These are phyloP conservation scores for Vanrija pseudolonga DNA, from an alignment of 1,284 basidiomycete species.

Conservation along the genomic window DNA sequence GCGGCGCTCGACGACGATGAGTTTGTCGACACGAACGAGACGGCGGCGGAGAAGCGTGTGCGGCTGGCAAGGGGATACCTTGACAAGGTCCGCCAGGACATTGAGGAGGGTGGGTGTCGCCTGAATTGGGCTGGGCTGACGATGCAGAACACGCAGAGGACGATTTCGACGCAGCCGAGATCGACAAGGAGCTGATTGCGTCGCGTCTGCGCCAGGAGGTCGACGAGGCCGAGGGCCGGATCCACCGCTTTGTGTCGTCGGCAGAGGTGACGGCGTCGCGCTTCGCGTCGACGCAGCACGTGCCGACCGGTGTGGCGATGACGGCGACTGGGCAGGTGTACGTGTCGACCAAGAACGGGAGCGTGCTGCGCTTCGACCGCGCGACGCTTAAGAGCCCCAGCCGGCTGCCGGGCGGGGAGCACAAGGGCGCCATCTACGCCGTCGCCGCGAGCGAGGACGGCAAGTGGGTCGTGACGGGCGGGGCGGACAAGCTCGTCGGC, in stretches of 20 bases:
- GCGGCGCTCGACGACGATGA: conserved; percentile 71
- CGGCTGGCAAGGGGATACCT: conserved; percentile 87
- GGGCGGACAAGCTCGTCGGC: conserved; percentile 73
- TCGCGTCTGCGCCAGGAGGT: conserved; percentile 85
- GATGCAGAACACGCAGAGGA: conserved; percentile 55
- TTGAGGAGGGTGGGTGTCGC: conserved; percentile 58
- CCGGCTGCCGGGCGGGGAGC: conserved; percentile 50
- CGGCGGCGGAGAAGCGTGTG: conserved; percentile 88
- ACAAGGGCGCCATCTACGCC: conserved; percentile 78
- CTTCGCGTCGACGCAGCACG: conserved; percentile 9
- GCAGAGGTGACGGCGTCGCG: not conserved
- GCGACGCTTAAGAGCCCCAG: conserved; percentile 27
- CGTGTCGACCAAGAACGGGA: conserved; percentile 78
- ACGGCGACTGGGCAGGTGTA: conserved; percentile 7
- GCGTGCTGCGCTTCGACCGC: conserved; percentile 66
- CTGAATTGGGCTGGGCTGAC: conserved; percentile 2
- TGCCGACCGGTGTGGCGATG: conserved; percentile 11
- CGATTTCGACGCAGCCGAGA: conserved; percentile 87
- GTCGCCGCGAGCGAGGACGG: conserved; percentile 84
- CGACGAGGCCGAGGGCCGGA: conserved; percentile 45
- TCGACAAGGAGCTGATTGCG: conserved; percentile 87
- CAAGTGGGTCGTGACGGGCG: conserved; percentile 77
- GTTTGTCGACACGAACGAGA: conserved; percentile 64
- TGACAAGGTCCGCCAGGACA: conserved; percentile 69
- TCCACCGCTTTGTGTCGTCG: conserved; percentile 52